Evolutionary conservation across 345 rosid genomes (phyloP).

Genomic region (Euclidium syriacum): DNA sequence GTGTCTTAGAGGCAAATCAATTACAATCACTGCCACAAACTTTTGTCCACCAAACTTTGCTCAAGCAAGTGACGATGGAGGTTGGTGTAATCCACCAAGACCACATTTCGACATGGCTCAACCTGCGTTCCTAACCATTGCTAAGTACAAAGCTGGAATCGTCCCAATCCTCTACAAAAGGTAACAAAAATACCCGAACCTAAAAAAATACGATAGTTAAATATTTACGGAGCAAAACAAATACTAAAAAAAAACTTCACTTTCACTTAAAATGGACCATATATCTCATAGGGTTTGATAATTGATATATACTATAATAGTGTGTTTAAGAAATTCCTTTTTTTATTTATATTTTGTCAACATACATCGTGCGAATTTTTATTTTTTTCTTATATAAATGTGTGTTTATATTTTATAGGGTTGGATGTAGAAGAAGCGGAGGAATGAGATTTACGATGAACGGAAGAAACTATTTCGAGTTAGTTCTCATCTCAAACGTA

Average conservation of each 20-base stretch:
- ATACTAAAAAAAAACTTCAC: too few species aligned
- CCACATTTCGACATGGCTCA: constrained; percentile 92
- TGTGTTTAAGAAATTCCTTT: background rate
- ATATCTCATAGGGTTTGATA: too few species aligned
- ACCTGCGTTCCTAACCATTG: constrained; percentile 85
- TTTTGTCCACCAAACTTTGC: constrained; percentile 79
- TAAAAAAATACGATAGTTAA: too few species aligned
- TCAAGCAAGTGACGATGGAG: constrained; percentile 62
- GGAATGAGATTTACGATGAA: constrained; percentile 71
- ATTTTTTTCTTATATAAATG: too few species aligned
- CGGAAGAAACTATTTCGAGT: constrained; percentile 60
- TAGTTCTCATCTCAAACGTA: constrained; percentile 65
- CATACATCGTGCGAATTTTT: too few species aligned
- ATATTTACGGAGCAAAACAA: background rate
- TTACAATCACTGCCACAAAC: constrained; percentile 73
- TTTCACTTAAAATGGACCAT: too few species aligned
- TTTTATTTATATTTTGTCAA: too few species aligned
- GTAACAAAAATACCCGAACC: constrained; percentile 34
- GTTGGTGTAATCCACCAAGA: constrained; percentile 96
- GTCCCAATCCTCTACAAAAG: constrained; percentile 72
- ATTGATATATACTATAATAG: too few species aligned
- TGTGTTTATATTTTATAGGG: constrained; percentile 30
- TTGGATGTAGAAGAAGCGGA: constrained; percentile 57
- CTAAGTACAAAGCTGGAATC: constrained; percentile 72
- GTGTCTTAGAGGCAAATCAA: constrained; percentile 57